These are phyloP conservation scores for Nicotiana tomentosiformis DNA, from an alignment of 257 asterid genomes.

Conservation along the genomic window DNA sequence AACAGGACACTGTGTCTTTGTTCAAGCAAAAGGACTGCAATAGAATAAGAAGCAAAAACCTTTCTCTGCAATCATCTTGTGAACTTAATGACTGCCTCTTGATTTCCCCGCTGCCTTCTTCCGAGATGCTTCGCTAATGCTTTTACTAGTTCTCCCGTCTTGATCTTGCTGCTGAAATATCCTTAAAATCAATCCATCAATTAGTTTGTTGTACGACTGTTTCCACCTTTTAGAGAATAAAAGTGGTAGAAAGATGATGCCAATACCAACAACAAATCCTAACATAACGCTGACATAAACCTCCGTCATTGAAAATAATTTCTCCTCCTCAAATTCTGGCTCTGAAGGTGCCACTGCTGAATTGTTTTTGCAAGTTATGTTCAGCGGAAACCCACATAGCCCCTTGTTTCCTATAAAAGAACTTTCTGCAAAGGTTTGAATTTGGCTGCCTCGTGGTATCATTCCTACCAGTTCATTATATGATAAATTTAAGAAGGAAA, in stretches of 20 bases:
- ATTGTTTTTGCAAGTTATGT: not conserved
- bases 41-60: too few species aligned
- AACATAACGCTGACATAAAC: constrained; percentile 12
- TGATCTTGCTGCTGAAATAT: constrained; percentile 1
- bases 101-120: not conserved
- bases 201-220: not conserved
- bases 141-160: not conserved
- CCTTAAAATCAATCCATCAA: constrained; percentile 4
- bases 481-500: constrained; percentile 33
- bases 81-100: not conserved
- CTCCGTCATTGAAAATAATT: not conserved
- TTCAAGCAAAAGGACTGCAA: too few species aligned
- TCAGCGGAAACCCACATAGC: constrained; percentile 23
- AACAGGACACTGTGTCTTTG: too few species aligned
- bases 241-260: constrained; percentile 11
- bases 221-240: constrained; percentile 7
- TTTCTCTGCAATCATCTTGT: too few species aligned
- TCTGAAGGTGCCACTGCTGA: not conserved
- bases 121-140: not conserved
- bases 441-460: constrained; percentile 33
- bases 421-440: constrained; percentile 21
- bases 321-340: not conserved
- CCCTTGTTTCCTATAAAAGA: constrained; percentile 28
- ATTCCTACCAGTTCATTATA: constrained; percentile 25
- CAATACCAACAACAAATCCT: constrained; percentile 20